Percentiles rank a stretch among this genome's conserved stretches.
Conservation (phyloP, 2,329 filamentous ascomycete genomes). For the Botrytis fabae region DNA sequence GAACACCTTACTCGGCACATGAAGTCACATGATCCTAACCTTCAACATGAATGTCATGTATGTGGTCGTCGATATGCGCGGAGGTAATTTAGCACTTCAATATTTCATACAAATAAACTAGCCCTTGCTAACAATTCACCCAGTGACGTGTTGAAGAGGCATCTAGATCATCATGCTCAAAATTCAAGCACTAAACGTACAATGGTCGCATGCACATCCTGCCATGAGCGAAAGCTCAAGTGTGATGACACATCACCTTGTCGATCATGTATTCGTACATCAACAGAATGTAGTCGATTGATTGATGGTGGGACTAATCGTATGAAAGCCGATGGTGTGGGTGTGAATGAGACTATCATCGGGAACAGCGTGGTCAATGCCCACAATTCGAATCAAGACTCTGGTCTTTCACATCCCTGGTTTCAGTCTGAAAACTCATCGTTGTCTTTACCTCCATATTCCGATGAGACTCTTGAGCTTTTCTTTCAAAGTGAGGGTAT, state of each 20-base stretch:
- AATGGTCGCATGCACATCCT: slow-evolving; percentile 47
- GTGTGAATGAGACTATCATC: not conserved
- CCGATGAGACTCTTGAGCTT: not conserved
- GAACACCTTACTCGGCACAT: slow-evolving; percentile 37
- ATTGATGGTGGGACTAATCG: not conserved
- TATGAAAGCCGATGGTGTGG: not conserved
- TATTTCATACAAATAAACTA: not conserved
- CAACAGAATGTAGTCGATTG: slow-evolving; percentile 41
- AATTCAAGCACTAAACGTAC: slow-evolving; percentile 37
- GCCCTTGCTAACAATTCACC: no score
- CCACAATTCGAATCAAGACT: not conserved
- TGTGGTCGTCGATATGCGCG: slow-evolving; percentile 35
- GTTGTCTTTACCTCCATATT: not conserved
- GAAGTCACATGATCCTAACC: slow-evolving; percentile 30
- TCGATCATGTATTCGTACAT: slow-evolving; percentile 45
- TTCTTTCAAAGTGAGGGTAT: not conserved
- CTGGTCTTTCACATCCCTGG: slow-evolving; percentile 4
- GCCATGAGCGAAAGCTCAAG: slow-evolving; percentile 49
- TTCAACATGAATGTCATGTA: slow-evolving; percentile 29
- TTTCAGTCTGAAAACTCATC: not conserved
- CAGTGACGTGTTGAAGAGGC: slow-evolving; percentile 35
- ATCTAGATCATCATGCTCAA: slow-evolving; percentile 33
- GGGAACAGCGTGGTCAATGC: not conserved
- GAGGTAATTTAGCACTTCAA: slow-evolving; percentile 16
- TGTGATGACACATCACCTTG: slow-evolving; percentile 47